A percentile compares a stretch with the other conserved stretches of the same genome.
These are phyloP conservation scores for Thalassia testudinum DNA, from an alignment of 116 monocot genomes.

Conservation along the genomic window DNA sequence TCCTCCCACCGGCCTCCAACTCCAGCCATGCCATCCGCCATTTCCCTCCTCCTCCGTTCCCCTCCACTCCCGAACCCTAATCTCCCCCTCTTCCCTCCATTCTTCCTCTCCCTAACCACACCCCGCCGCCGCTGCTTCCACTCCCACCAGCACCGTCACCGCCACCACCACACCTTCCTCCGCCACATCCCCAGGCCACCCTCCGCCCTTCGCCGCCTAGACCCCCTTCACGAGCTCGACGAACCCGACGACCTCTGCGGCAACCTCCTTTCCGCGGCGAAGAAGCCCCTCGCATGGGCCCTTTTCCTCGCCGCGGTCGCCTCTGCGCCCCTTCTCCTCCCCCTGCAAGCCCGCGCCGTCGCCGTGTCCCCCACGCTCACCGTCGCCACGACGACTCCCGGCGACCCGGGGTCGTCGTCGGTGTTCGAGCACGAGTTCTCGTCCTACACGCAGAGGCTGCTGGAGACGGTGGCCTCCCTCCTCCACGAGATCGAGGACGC, in stretches of 20 bases:
- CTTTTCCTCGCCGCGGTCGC: constrained; percentile 23
- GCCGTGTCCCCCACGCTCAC: constrained; percentile 5
- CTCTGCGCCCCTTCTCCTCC: constrained; percentile 20
- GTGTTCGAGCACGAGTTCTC: constrained; percentile 56
- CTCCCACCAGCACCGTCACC: too few species aligned
- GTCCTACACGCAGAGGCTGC: constrained; percentile 27
- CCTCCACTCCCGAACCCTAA: too few species aligned
- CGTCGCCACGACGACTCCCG: constrained; percentile 7
- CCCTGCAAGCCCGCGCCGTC: constrained; percentile 1
- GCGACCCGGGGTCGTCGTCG: not conserved
- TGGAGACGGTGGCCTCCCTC: constrained; percentile 34
- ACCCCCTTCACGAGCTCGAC: not conserved
- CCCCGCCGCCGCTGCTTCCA: too few species aligned
- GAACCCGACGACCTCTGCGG: not conserved
- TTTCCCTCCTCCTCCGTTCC: too few species aligned
- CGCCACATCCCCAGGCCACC: too few species aligned
- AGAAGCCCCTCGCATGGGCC: constrained; percentile 18
- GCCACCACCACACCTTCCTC: too few species aligned
- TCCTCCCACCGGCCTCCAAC: too few species aligned
- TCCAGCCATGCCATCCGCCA: too few species aligned
- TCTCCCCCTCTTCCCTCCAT: too few species aligned
- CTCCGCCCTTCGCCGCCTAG: not conserved
- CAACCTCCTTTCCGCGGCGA: constrained; percentile 4
- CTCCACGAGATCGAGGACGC: constrained; percentile 37
- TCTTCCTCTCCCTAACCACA: too few species aligned